These are phyloP conservation scores for Chaetoceros muelleri DNA, from an alignment of 108 stramenopile genomes.

Conservation along the genomic window DNA sequence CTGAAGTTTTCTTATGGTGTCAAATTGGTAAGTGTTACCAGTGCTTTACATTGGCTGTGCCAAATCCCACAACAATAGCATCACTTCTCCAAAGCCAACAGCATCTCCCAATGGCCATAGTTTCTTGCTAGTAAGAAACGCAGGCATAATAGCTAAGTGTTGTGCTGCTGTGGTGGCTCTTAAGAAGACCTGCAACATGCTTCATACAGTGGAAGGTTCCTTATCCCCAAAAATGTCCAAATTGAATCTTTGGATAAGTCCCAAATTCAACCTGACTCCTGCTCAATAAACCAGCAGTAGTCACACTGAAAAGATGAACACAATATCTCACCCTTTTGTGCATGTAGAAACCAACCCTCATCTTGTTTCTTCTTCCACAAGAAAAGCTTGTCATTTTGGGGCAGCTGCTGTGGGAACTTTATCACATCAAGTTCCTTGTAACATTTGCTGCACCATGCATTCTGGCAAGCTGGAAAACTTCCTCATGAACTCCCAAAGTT, in stretches of 20 bases:
- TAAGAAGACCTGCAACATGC: too few species aligned
- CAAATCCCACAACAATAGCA: too few species aligned
- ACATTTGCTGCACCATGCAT: conserved; percentile 27
- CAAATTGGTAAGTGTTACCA: too few species aligned
- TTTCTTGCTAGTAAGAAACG: too few species aligned
- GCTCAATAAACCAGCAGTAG: conserved; percentile 21
- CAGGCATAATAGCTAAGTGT: too few species aligned
- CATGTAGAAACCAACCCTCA: conserved; percentile 4
- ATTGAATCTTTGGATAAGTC: conserved; percentile 21
- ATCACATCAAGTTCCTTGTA: too few species aligned
- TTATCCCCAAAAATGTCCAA: conserved; percentile 39
- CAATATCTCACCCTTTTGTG: conserved; percentile 21
- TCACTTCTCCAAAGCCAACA: too few species aligned
- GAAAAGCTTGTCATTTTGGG: conserved; percentile 3
- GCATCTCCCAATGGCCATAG: too few species aligned
- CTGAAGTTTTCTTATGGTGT: too few species aligned
- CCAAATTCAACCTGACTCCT: not conserved
- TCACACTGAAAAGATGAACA: conserved; percentile 22
- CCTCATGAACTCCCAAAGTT: too few species aligned
- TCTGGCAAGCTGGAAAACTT: conserved; percentile 18
- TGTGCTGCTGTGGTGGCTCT: too few species aligned
- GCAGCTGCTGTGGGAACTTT: conserved; percentile 1
- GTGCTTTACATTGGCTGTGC: too few species aligned
- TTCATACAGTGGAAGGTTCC: conserved; percentile 19
- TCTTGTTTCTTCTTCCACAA: not conserved